These are phyloP conservation scores for Pedinophyceae sp. DNA, from an alignment of 139 green algal genomes.

Conservation along the genomic window DNA sequence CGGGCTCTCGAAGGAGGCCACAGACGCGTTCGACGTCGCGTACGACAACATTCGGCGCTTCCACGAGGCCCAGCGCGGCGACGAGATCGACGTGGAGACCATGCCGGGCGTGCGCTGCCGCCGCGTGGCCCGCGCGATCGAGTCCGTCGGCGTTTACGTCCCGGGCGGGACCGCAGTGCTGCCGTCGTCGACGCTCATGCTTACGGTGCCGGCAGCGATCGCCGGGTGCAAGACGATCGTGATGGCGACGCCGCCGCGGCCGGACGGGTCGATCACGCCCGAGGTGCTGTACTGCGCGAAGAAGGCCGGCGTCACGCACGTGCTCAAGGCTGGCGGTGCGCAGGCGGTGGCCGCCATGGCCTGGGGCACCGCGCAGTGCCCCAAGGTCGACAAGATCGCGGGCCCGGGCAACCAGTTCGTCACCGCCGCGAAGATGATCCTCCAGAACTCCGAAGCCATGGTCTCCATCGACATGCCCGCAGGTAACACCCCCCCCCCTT, in stretches of 20 bases:
- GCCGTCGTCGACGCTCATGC: constrained; percentile 86
- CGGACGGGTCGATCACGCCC: constrained; percentile 57
- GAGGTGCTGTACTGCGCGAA: constrained; percentile 88
- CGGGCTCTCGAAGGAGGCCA: constrained; percentile 47
- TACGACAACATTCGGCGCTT: constrained; percentile 89
- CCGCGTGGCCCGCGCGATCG: constrained; percentile 33
- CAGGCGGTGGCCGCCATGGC: constrained; percentile 89
- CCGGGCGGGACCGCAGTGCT: constrained; percentile 91
- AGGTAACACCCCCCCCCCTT: no score
- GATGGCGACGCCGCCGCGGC: constrained; percentile 77
- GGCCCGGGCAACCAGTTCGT: constrained; percentile 46
- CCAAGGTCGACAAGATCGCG: constrained; percentile 65
- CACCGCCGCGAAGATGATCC: constrained; percentile 54
- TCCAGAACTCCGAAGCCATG: constrained; percentile 90
- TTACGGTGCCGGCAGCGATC: constrained; percentile 64
- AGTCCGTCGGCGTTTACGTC: constrained; percentile 83
- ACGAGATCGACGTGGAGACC: constrained; percentile 63
- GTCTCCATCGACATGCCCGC: constrained; percentile 95
- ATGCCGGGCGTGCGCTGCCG: constrained; percentile 85
- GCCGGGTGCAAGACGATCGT: constrained; percentile 87
- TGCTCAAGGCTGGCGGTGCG: constrained; percentile 86
- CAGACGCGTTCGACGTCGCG: constrained; percentile 76
- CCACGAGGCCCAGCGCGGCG: constrained; percentile 65
- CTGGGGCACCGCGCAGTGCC: constrained; percentile 78
- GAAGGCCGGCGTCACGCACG: constrained; percentile 87